A percentile compares a stretch with the other conserved stretches of the same genome.
phyloP scores from a whole-genome alignment of 768 basidiomycete species.

The Boletus huronensis region DNA sequence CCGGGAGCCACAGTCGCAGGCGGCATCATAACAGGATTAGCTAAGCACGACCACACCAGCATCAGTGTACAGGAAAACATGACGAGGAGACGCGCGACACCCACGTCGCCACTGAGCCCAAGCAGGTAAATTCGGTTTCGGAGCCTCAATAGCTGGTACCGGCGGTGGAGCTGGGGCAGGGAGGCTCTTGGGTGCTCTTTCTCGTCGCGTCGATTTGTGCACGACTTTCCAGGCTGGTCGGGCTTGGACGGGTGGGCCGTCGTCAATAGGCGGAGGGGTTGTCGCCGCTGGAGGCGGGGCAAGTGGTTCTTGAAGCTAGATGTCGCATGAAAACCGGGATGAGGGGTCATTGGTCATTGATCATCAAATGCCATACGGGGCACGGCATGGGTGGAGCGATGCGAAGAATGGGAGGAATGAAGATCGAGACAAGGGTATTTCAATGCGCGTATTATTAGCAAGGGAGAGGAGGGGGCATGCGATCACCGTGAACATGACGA shows the following conservation, averaged over 20 bases:
- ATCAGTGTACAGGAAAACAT: neutral
- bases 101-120: slow-evolving; percentile 87
- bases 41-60: slow-evolving; percentile 32
- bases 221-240: slow-evolving; percentile 75
- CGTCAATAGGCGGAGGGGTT: slow-evolving; percentile 46
- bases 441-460: neutral
- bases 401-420: neutral
- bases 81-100: neutral
- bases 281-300: slow-evolving; percentile 38
- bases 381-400: neutral
- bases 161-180: slow-evolving; percentile 33
- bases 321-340: neutral
- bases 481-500: neutral
- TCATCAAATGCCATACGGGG: neutral
- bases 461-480: neutral
- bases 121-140: slow-evolving; percentile 58
- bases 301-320: slow-evolving; percentile 34
- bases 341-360: neutral
- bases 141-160: slow-evolving; percentile 39
- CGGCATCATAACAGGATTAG: slow-evolving; percentile 62
- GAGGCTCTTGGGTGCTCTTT: slow-evolving; percentile 43
- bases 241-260: slow-evolving; percentile 45
- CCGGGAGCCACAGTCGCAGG: slow-evolving; percentile 42
- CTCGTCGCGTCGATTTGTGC: slow-evolving; percentile 57
- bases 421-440: neutral